Conservation (phyloP, 169 alveolate genomes). For the Eimeria nieschulzi region DNA sequence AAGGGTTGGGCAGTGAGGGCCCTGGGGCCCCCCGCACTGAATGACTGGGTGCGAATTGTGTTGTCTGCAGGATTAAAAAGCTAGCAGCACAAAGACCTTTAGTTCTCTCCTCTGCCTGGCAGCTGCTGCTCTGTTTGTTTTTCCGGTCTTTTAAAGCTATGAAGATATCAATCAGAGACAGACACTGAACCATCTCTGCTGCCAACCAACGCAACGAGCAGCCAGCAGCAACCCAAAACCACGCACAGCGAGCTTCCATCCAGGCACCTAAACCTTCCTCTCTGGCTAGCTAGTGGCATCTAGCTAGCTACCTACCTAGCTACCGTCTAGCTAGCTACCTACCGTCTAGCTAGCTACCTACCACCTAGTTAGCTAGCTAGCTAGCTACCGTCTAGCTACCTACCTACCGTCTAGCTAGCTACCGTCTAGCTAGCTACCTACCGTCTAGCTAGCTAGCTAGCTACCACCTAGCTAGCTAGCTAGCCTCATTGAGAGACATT, state of each 20-base stretch:
- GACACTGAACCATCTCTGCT: not conserved
- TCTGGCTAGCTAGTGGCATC: not conserved
- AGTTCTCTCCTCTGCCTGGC: not conserved
- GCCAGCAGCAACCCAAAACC: not conserved
- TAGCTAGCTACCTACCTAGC: not conserved
- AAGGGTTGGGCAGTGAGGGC: not conserved
- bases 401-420: not conserved
- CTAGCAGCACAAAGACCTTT: not conserved
- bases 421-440: not conserved
- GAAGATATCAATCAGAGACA: not conserved
- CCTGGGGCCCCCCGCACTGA: not conserved
- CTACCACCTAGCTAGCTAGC: too few species aligned
- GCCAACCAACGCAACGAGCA: not conserved
- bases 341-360: not conserved
- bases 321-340: not conserved
- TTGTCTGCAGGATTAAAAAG: not conserved
- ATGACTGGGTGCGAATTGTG: not conserved
- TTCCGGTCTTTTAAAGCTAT: not conserved
- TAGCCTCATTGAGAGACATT: too few species aligned
- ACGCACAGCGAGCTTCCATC: too few species aligned
- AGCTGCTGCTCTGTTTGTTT: not conserved
- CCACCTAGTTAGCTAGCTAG: not conserved
- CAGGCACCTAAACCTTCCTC: not conserved
- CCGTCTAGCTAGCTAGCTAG: not conserved
- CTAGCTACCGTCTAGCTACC: not conserved